These are phyloP conservation scores for Hanseniaspora sp. DNA, from an alignment of 1,139 yeast species.

Conservation along the genomic window DNA sequence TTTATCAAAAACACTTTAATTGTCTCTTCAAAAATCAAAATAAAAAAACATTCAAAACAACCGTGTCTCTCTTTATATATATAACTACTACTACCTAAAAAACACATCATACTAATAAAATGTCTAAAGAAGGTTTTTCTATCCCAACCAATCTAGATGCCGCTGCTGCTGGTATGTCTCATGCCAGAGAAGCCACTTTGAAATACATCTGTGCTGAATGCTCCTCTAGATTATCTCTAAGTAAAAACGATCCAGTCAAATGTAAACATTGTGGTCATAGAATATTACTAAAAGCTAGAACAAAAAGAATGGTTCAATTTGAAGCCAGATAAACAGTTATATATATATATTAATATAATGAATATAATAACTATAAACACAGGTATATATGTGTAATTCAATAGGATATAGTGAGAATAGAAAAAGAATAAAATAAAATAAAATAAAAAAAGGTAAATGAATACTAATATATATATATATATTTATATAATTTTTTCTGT, in stretches of 20 bases:
- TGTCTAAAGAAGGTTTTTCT: conserved; percentile 86
- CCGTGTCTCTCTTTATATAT: not conserved
- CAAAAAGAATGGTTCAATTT: conserved; percentile 84
- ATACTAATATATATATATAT: too few species aligned
- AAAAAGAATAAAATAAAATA: too few species aligned
- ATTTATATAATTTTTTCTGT: too few species aligned
- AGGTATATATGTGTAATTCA: too few species aligned
- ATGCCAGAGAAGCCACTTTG: conserved; percentile 73
- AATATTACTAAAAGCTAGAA: conserved; percentile 91
- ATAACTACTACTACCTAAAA: too few species aligned
- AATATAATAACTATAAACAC: not conserved
- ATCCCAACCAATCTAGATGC: conserved; percentile 71
- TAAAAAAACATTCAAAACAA: not conserved
- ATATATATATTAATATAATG: not conserved
- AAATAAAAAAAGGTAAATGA: too few species aligned
- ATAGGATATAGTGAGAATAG: too few species aligned
- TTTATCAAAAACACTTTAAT: not conserved
- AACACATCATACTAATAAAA: conserved; percentile 14
- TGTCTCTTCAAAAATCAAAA: not conserved
- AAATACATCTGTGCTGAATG: conserved; percentile 95
- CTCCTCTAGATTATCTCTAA: conserved; percentile 76
- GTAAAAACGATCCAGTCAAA: conserved; percentile 92
- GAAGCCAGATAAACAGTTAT: conserved; percentile 44
- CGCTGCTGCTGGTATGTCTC: conserved; percentile 58
- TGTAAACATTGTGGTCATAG: conserved; percentile 98